Evolutionary conservation across 2,329 filamentous ascomycete species (phyloP), one percentile per base, ranked within the genome.

Genomic region (Venturia carpophila): DNA sequence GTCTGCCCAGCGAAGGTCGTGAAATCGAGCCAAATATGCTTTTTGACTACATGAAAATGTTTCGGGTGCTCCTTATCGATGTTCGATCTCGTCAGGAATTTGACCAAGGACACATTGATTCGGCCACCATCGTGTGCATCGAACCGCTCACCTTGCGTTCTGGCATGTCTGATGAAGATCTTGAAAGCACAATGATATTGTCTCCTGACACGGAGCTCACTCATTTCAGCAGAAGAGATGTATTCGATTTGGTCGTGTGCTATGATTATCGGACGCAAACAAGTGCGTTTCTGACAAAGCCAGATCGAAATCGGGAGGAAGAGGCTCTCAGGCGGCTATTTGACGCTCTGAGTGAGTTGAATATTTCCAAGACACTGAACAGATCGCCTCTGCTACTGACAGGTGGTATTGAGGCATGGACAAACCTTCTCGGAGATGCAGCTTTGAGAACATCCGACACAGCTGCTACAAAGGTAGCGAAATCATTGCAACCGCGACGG

Each of bases 401-500:
- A 63, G 94, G 94, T 21, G 94, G 94, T 0, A 75, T 99, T 13
- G 86, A 92, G 69, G 90, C 91, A 5, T 99, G 94, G 94, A 78
- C 86, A 21, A 88, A 94, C 70, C 76, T 94, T n/a, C 81, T 96
- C 70, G 93, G 94, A 1, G 77, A 80, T 15, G 82, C 86, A 64
- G 87, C 88, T 0, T 78, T 89, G 61, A 79, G 80, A 60, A 81
- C 80, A 27, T 84, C 84, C 3, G 78, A 80, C 30, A 87, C 84
- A 1, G 60, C 30, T 17, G 60, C 56, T 17, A 67, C 42, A n/a
- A 67, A 66, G 21, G 52, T 21, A 30, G 42, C 43, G 13, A 79
- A 76, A 67, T 71, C 77, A 3, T 76, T 75, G n/a, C 76, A 81
- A 62, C 79, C 82, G 1, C 74, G 85, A 19, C 77, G 80, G 49